phyloP scores from a whole-genome alignment of 75 land plant genomes.

The Picea sitchensis region DNA sequence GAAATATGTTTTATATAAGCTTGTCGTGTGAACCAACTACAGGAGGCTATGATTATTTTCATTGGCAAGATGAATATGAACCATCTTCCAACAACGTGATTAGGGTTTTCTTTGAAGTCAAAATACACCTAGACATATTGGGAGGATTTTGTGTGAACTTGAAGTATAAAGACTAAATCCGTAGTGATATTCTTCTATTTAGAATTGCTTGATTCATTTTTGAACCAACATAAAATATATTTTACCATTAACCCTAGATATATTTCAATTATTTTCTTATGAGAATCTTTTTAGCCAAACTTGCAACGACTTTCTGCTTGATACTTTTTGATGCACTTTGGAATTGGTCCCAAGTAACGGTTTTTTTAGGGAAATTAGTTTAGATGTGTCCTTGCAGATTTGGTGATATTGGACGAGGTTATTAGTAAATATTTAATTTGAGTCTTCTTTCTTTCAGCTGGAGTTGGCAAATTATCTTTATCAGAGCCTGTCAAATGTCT shows the following conservation, averaged over 20 bases:
- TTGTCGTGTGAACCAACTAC: too few relatives aligned
- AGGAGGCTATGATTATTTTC: too few relatives aligned
- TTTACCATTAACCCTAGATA: not conserved
- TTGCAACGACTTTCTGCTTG: not conserved
- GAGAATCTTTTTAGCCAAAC: not conserved
- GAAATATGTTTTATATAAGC: too few relatives aligned
- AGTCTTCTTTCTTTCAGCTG: conserved; percentile 23
- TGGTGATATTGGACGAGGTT: not conserved
- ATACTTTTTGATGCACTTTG: not conserved
- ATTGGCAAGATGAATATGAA: too few relatives aligned
- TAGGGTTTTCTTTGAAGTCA: too few relatives aligned
- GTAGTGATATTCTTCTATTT: too few relatives aligned
- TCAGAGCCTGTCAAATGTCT: conserved; percentile 43
- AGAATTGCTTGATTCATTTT: too few relatives aligned
- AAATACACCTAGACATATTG: too few relatives aligned
- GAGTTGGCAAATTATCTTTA: conserved; percentile 75
- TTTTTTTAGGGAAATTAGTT: not conserved
- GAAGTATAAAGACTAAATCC: too few relatives aligned
- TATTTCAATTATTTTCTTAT: not conserved
- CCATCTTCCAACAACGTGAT: too few relatives aligned
- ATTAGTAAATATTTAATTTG: not conserved
- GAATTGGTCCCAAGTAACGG: not conserved
- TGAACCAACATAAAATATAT: too few relatives aligned
- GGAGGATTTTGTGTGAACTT: too few relatives aligned
- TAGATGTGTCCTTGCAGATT: not conserved